Evolutionary conservation across 495 filamentous ascomycete genomes (phyloP).

Genomic region (Penicillium egyptiacum): DNA sequence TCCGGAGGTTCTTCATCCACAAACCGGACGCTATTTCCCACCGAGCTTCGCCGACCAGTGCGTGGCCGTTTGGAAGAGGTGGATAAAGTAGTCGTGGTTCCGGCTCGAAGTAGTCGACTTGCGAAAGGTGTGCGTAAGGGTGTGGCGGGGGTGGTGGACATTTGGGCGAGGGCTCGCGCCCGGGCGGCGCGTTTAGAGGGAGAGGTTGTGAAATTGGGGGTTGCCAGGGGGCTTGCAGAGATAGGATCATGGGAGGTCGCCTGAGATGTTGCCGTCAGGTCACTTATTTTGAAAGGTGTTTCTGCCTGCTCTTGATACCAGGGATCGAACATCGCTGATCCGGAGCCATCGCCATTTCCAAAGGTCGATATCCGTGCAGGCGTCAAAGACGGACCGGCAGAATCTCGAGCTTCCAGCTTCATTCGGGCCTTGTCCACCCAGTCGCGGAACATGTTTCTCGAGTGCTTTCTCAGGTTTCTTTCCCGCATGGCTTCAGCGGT

Average conservation of each 20-base stretch:
- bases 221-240: slow-evolving; percentile 46
- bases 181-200: slow-evolving; percentile 58
- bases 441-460: slow-evolving; percentile 55
- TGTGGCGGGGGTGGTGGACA: slow-evolving; percentile 54
- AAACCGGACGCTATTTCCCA: slow-evolving; percentile 46
- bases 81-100: slow-evolving; percentile 23
- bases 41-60: slow-evolving; percentile 35
- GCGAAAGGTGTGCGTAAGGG: slow-evolving; percentile 49
- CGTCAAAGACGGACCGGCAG: slow-evolving; percentile 35
- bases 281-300: slow-evolving; percentile 49
- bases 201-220: slow-evolving; percentile 55
- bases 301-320: slow-evolving; percentile 42
- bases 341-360: slow-evolving; percentile 28
- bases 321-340: slow-evolving; percentile 43
- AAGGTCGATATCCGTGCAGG: slow-evolving; percentile 33
- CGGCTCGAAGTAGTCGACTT: slow-evolving; percentile 44
- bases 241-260: slow-evolving; percentile 30
- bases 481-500: slow-evolving; percentile 56
- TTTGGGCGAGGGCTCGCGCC: slow-evolving; percentile 49
- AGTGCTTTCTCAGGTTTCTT: slow-evolving; percentile 55
- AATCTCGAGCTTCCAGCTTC: slow-evolving; percentile 38
- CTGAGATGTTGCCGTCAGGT: slow-evolving; percentile 33
- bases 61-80: slow-evolving; percentile 33
- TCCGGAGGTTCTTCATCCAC: slow-evolving; percentile 45
- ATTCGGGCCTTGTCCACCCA: slow-evolving; percentile 56